Evolutionary conservation across 2,329 filamentous ascomycete species (phyloP).

Genomic region (Fusarium longipes): DNA sequence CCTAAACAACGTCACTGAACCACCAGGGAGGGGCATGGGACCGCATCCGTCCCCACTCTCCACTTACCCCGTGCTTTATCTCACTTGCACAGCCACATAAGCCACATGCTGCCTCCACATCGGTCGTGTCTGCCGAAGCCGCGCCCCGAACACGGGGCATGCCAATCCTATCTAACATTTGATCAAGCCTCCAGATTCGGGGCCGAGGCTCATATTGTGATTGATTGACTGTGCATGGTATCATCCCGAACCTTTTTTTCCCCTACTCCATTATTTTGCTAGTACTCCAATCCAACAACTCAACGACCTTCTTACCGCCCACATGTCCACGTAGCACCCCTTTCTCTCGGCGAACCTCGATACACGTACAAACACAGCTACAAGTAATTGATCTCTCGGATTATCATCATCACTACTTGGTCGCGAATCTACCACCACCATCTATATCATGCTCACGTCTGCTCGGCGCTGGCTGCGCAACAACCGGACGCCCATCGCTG

Average conservation of each 20-base stretch:
- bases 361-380: constrained; percentile 13
- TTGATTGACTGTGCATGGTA: constrained; percentile 20
- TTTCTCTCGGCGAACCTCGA: constrained; percentile 8
- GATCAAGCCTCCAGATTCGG: constrained; percentile 28
- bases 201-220: constrained; percentile 27
- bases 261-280: constrained; percentile 6
- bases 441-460: constrained; percentile 68
- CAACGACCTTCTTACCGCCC: constrained; percentile 16
- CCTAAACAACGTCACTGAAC: constrained; percentile 29
- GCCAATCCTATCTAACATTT: constrained; percentile 14
- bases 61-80: constrained; percentile 28
- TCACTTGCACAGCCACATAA: constrained; percentile 2
- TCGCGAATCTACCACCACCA: neutral
- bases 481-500: constrained; percentile 88
- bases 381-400: constrained; percentile 33
- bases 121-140: constrained; percentile 18
- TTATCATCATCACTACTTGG: constrained; percentile 1
- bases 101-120: constrained; percentile 4
- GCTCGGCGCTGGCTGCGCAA: constrained; percentile 91
- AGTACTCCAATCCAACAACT: constrained; percentile 16
- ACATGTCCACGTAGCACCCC: constrained; percentile 19
- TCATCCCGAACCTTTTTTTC: constrained; percentile 14
- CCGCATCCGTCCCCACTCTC: constrained; percentile 1
- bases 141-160: constrained; percentile 17
- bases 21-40: constrained; percentile 27